These are phyloP conservation scores for Polytrichum commune DNA, from an alignment of 225 moss, liverwort and hornwort species.

Conservation along the genomic window DNA sequence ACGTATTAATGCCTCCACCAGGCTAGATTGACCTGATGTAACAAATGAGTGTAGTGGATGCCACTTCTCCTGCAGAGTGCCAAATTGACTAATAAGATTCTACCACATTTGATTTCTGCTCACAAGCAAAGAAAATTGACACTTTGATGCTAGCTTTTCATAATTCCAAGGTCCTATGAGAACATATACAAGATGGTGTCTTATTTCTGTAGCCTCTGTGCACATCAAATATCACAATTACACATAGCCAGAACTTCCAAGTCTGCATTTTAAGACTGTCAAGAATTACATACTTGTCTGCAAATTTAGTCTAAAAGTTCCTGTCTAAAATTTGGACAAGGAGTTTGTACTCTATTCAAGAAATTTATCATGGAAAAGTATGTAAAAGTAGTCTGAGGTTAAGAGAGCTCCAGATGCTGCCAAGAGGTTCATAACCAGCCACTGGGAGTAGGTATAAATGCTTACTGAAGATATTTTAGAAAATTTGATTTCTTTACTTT, in stretches of 20 bases:
- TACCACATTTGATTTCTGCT: background rate
- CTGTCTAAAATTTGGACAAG: too few relatives aligned
- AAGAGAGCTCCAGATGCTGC: too few relatives aligned
- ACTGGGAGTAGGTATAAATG: background rate
- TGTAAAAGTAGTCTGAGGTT: too few relatives aligned
- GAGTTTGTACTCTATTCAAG: too few relatives aligned
- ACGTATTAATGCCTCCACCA: constrained; percentile 68
- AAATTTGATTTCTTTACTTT: constrained; percentile 44
- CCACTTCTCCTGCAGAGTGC: constrained; percentile 59
- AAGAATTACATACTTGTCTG: too few relatives aligned
- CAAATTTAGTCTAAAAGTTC: too few relatives aligned
- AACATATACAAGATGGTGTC: background rate
- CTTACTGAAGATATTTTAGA: constrained; percentile 46
- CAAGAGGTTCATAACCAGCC: too few relatives aligned
- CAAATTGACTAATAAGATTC: background rate
- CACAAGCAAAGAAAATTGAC: background rate
- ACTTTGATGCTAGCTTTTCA: too few relatives aligned
- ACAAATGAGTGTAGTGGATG: constrained; percentile 75
- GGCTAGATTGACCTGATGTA: constrained; percentile 71
- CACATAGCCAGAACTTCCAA: background rate
- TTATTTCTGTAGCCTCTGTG: too few relatives aligned
- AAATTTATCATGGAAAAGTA: too few relatives aligned
- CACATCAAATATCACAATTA: background rate
- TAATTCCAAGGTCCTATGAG: background rate
- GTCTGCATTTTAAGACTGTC: background rate